These are phyloP conservation scores for Trichosporon sp. DNA, from an alignment of 1,284 basidiomycete species.

Conservation along the genomic window DNA sequence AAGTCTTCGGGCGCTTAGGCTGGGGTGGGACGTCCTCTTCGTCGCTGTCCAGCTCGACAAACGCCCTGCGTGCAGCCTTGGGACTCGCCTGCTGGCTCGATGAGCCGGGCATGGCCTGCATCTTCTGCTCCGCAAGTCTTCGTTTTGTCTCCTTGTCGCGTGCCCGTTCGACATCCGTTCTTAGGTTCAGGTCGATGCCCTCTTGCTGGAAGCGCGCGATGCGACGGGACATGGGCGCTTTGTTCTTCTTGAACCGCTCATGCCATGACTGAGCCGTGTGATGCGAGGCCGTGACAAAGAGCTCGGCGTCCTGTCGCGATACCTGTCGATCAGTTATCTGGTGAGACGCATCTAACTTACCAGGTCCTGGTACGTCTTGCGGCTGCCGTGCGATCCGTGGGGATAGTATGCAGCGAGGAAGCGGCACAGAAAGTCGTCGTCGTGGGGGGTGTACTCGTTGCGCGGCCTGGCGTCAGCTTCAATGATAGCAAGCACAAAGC, in stretches of 20 bases:
- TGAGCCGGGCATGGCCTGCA: not conserved
- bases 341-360: conserved; percentile 18
- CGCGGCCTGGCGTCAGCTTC: conserved; percentile 26
- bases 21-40: not conserved
- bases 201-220: conserved; percentile 17
- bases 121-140: not conserved
- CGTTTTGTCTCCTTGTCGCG: conserved; percentile 12
- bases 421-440: conserved; percentile 44
- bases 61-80: not conserved
- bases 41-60: not conserved
- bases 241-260: conserved; percentile 43
- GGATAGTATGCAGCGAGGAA: conserved; percentile 36
- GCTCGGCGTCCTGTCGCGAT: not conserved
- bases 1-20: not conserved
- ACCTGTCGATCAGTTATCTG: conserved; percentile 10
- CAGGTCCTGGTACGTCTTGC: conserved; percentile 38
- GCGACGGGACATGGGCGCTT: conserved; percentile 19
- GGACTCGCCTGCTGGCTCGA: not conserved
- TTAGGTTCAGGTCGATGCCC: conserved; percentile 29
- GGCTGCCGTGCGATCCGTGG: conserved; percentile 28
- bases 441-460: conserved; percentile 37
- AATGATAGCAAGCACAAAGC: conserved; percentile 19
- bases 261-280: conserved; percentile 45
- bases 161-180: conserved; percentile 28
- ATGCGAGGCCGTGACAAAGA: conserved; percentile 25